Percentiles rank a stretch among this genome's conserved stretches.
Conservation (phyloP, 2,329 filamentous ascomycete species). For the Tothia fuscella region DNA sequence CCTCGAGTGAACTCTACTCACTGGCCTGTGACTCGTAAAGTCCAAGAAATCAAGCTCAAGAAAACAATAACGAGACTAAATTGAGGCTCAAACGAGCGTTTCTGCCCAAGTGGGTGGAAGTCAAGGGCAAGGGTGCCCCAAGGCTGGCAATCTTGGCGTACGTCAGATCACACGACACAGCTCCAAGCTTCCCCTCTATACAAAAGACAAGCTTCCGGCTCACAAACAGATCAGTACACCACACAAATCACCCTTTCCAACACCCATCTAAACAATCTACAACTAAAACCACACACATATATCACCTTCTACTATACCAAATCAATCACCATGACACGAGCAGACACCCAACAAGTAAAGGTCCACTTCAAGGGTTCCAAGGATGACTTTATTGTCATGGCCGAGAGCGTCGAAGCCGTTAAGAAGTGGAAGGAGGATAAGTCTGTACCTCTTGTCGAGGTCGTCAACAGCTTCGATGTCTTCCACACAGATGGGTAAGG, state of each 20-base stretch:
- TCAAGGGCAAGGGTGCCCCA: no score
- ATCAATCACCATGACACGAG: conserved; percentile 23
- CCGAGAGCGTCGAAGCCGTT: conserved; percentile 49
- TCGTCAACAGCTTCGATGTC: conserved; percentile 79
- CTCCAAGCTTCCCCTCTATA: no score
- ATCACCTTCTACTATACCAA: background rate
- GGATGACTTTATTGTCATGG: conserved; percentile 58
- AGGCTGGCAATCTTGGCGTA: no score
- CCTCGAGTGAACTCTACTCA: no score
- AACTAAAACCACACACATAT: background rate
- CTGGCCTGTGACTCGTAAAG: no score
- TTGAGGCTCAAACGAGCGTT: no score
- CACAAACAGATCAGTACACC: no score
- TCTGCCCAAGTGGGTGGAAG: no score
- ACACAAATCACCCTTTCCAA: conserved; percentile 5
- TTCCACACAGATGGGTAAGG: conserved; percentile 82
- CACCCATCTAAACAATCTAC: background rate
- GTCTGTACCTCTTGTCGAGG: conserved; percentile 67
- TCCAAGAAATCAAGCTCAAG: no score
- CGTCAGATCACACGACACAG: no score
- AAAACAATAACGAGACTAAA: no score
- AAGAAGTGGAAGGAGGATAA: conserved; percentile 76
- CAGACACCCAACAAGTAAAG: conserved; percentile 54
- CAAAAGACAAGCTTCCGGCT: no score
- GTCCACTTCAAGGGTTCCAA: conserved; percentile 71